These are phyloP conservation scores for Boletus rubescentipes DNA, from an alignment of 768 basidiomycete genomes.

Conservation along the genomic window DNA sequence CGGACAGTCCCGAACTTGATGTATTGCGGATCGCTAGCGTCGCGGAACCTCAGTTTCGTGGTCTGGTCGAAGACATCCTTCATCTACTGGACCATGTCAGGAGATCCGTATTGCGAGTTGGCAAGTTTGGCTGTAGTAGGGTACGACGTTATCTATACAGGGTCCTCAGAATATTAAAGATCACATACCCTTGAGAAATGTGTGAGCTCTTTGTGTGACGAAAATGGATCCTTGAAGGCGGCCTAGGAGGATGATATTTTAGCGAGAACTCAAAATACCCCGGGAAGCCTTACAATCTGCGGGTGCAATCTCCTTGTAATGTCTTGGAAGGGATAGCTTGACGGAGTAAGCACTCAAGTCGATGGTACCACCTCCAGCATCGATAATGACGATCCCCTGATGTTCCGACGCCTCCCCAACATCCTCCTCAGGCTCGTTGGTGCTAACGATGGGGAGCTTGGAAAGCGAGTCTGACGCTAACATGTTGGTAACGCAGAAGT, in stretches of 20 bases:
- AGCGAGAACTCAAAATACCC: too few relatives aligned
- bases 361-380: constrained; percentile 17
- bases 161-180: too few relatives aligned
- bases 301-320: too few relatives aligned
- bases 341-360: constrained; percentile 39
- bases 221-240: too few relatives aligned
- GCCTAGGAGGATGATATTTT: too few relatives aligned
- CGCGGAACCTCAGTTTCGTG: constrained; percentile 41
- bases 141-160: too few relatives aligned
- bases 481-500: constrained; percentile 42
- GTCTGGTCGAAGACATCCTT: constrained; percentile 31
- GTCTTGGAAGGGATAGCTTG: constrained; percentile 2
- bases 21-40: constrained; percentile 33
- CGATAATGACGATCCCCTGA: constrained; percentile 40
- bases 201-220: too few relatives aligned
- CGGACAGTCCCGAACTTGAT: constrained; percentile 37
- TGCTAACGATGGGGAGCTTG: background rate
- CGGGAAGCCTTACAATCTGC: too few relatives aligned
- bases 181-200: too few relatives aligned
- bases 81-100: constrained; percentile 32
- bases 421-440: background rate
- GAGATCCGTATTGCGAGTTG: constrained; percentile 23
- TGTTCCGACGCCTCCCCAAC: constrained; percentile 3
- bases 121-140: constrained; percentile 21
- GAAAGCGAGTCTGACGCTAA: constrained; percentile 25